Evolutionary conservation across 2,329 filamentous ascomycete genomes (phyloP).

Genomic region (Aspergillus sojae): DNA sequence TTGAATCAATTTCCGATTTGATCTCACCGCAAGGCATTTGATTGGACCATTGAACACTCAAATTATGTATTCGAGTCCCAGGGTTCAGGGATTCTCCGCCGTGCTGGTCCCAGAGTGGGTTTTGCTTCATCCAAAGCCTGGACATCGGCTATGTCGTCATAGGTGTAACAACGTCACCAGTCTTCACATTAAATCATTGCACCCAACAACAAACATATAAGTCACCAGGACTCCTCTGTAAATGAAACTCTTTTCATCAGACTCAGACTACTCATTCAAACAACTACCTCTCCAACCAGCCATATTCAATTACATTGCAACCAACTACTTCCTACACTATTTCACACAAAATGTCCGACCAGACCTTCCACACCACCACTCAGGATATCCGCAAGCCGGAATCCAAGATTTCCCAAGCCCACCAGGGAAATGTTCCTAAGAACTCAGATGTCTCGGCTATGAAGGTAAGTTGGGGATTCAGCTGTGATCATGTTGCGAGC

Average conservation of each 20-base stretch:
- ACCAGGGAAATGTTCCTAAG: conserved; percentile 46
- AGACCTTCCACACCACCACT: conserved; percentile 52
- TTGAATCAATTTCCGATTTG: background rate
- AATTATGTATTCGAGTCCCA: background rate
- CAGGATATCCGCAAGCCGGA: conserved; percentile 54
- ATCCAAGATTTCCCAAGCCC: conserved; percentile 42
- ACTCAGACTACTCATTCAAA: background rate
- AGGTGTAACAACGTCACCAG: conserved; percentile 10
- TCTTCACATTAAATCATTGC: background rate
- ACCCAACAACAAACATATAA: conserved; percentile 7
- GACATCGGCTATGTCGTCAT: background rate
- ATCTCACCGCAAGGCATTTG: background rate
- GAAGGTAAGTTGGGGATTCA: conserved; percentile 42
- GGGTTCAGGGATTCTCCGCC: background rate
- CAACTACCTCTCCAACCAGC: background rate
- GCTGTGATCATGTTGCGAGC: background rate
- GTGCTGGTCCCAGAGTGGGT: background rate
- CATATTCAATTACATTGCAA: background rate
- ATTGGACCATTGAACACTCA: background rate
- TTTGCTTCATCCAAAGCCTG: background rate
- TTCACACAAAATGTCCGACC: conserved; percentile 18
- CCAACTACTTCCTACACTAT: background rate
- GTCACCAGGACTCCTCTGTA: background rate
- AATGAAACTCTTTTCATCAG: background rate
- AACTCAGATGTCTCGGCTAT: conserved; percentile 49